Percentiles rank a stretch among this genome's conserved stretches.
phyloP scores from a whole-genome alignment of 2,329 filamentous ascomycete species.

The Curvularia sp. region DNA sequence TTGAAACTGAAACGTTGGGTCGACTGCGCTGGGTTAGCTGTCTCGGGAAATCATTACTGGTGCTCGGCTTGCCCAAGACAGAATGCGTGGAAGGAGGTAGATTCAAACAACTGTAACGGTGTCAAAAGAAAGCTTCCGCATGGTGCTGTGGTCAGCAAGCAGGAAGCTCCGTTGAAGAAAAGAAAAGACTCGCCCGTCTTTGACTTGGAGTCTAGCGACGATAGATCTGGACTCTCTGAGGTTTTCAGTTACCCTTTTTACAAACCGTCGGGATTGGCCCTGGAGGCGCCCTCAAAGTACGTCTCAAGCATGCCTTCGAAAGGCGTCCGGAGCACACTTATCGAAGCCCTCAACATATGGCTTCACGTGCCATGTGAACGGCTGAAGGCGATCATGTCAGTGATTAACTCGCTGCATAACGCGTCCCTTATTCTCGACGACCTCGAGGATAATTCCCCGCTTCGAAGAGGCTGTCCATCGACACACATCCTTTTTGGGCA shows the following conservation, averaged over 20 bases:
- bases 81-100: constrained; percentile 1
- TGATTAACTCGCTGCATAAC: not conserved
- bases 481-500: not conserved
- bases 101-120: not conserved
- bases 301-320: constrained; percentile 2
- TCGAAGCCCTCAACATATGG: constrained; percentile 3
- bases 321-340: not conserved
- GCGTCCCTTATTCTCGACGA: not conserved
- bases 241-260: not conserved
- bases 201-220: not conserved
- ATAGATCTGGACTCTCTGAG: not conserved
- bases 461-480: not conserved
- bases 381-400: not conserved
- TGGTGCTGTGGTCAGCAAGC: not conserved
- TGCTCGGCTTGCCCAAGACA: constrained; percentile 6
- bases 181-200: not conserved
- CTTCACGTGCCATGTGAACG: not conserved
- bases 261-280: not conserved
- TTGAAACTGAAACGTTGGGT: constrained; percentile 1
- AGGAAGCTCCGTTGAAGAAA: not conserved
- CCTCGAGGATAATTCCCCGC: not conserved
- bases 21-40: constrained; percentile 1
- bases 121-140: not conserved
- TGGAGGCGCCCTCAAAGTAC: not conserved
- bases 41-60: constrained; percentile 10